These are phyloP conservation scores for Sporothrix phasma DNA, from an alignment of 2,329 filamentous ascomycete species.

Conservation along the genomic window DNA sequence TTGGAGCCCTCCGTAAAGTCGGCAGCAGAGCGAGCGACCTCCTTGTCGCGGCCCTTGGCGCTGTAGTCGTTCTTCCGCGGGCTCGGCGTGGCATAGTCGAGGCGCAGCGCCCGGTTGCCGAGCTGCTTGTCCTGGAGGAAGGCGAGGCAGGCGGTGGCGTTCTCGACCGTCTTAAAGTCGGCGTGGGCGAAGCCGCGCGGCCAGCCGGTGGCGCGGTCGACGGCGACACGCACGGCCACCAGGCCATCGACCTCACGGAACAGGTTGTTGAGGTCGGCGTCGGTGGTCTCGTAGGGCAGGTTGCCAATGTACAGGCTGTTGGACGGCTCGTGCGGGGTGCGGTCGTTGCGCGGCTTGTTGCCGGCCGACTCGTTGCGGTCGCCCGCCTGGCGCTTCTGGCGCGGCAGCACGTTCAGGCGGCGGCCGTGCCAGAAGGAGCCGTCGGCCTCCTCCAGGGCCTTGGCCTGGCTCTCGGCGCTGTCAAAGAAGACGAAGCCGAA, in stretches of 20 bases:
- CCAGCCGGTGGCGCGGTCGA: slow-evolving; percentile 71
- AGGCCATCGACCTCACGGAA: slow-evolving; percentile 63
- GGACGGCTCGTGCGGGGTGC: slow-evolving; percentile 19
- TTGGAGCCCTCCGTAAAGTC: too few species aligned
- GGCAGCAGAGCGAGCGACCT: too few species aligned
- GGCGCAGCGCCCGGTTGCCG: slow-evolving; percentile 54
- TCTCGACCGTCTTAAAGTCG: slow-evolving; percentile 61
- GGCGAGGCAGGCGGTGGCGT: slow-evolving; percentile 51
- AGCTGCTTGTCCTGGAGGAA: slow-evolving; percentile 46
- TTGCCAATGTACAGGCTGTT: slow-evolving; percentile 66
- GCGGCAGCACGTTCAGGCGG: slow-evolving; percentile 23
- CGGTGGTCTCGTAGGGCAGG: slow-evolving; percentile 76
- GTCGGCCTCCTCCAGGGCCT: slow-evolving; percentile 25
- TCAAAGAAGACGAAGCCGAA: slow-evolving; percentile 28
- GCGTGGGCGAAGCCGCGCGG: slow-evolving; percentile 77
- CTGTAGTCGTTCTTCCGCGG: background rate
- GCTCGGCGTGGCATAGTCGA: slow-evolving; percentile 42
- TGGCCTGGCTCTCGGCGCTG: slow-evolving; percentile 18
- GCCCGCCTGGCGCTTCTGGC: slow-evolving; percentile 14
- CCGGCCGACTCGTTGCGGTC: background rate
- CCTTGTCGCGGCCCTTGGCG: background rate
- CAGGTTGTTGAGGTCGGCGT: slow-evolving; percentile 68
- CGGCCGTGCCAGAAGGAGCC: slow-evolving; percentile 32
- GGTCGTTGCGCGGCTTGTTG: too few species aligned
- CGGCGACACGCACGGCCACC: slow-evolving; percentile 67